Evolutionary conservation across 2,329 filamentous ascomycete species (phyloP).

Genomic region (Neurospora sp.): DNA sequence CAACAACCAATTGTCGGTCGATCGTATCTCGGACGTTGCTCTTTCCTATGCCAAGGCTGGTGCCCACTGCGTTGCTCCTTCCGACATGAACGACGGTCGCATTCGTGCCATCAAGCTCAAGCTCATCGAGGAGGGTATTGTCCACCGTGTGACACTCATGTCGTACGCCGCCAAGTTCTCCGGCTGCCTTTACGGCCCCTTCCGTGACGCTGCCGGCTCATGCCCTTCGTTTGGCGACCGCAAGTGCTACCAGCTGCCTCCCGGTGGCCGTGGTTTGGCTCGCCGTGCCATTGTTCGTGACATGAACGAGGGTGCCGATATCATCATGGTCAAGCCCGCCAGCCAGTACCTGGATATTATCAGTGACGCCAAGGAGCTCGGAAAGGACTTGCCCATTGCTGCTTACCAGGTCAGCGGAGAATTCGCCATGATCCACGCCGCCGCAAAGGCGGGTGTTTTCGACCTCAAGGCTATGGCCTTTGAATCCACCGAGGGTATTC

Average conservation of each 20-base stretch:
- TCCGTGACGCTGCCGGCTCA: slow-evolving; percentile 91
- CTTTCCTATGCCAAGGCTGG: slow-evolving; percentile 91
- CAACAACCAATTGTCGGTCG: slow-evolving; percentile 88
- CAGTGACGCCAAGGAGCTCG: slow-evolving; percentile 90
- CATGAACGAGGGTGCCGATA: slow-evolving; percentile 87
- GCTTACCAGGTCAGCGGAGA: slow-evolving; percentile 97
- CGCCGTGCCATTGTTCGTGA: slow-evolving; percentile 84
- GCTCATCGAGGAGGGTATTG: slow-evolving; percentile 87
- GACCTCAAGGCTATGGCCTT: slow-evolving; percentile 92
- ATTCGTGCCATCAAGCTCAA: slow-evolving; percentile 97
- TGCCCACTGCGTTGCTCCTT: slow-evolving; percentile 92
- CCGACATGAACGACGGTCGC: slow-evolving; percentile 97
- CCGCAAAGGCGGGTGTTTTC: slow-evolving; percentile 91
- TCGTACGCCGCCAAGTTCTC: slow-evolving; percentile 98
- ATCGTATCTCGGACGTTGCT: slow-evolving; percentile 95
- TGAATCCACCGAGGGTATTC: slow-evolving; percentile 86
- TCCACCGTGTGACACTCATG: slow-evolving; percentile 88
- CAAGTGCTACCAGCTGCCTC: slow-evolving; percentile 92
- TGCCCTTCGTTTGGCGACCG: slow-evolving; percentile 87
- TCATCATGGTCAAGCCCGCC: slow-evolving; percentile 99
- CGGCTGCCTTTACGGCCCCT: slow-evolving; percentile 91
- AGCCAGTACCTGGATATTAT: slow-evolving; percentile 96
- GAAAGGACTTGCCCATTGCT: slow-evolving; percentile 81
- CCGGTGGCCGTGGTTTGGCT: slow-evolving; percentile 82
- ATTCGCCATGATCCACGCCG: slow-evolving; percentile 96